These are phyloP conservation scores for Pseudopithomyces chartarum DNA, from an alignment of 2,329 filamentous ascomycete genomes.

Conservation along the genomic window DNA sequence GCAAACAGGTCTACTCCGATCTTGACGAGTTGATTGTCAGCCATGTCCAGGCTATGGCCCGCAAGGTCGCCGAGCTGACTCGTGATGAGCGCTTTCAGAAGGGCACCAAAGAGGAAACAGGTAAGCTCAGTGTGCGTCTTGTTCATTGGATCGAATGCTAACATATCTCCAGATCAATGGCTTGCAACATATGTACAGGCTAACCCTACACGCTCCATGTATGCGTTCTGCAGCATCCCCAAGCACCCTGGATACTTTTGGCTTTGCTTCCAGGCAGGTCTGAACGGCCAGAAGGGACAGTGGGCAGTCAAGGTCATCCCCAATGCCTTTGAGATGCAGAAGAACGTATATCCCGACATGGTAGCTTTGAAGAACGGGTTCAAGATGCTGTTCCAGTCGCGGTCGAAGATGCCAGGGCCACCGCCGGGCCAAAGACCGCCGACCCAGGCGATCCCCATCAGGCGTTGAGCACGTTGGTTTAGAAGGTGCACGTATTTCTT, in stretches of 20 bases:
- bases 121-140: slow-evolving; percentile 60
- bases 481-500: not conserved
- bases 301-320: slow-evolving; percentile 92
- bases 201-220: slow-evolving; percentile 90
- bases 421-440: not conserved
- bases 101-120: slow-evolving; percentile 77
- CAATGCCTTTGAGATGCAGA: slow-evolving; percentile 88
- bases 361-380: slow-evolving; percentile 94
- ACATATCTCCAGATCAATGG: slow-evolving; percentile 75
- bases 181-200: slow-evolving; percentile 93
- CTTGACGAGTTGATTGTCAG: slow-evolving; percentile 96
- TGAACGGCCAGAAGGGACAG: slow-evolving; percentile 71
- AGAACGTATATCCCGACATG: slow-evolving; percentile 92
- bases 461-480: not conserved
- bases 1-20: slow-evolving; percentile 92
- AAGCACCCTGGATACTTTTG: slow-evolving; percentile 94
- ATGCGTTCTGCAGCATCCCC: slow-evolving; percentile 92
- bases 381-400: slow-evolving; percentile 71
- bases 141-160: slow-evolving; percentile 11
- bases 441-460: not conserved
- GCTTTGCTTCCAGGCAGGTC: slow-evolving; percentile 93
- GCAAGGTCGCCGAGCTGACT: slow-evolving; percentile 96
- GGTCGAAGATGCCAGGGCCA: not conserved
- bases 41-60: slow-evolving; percentile 93
- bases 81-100: slow-evolving; percentile 92